Conservation (phyloP, 1,284 basidiomycete genomes). For the Ceratorhiza oryzae-sativae region DNA sequence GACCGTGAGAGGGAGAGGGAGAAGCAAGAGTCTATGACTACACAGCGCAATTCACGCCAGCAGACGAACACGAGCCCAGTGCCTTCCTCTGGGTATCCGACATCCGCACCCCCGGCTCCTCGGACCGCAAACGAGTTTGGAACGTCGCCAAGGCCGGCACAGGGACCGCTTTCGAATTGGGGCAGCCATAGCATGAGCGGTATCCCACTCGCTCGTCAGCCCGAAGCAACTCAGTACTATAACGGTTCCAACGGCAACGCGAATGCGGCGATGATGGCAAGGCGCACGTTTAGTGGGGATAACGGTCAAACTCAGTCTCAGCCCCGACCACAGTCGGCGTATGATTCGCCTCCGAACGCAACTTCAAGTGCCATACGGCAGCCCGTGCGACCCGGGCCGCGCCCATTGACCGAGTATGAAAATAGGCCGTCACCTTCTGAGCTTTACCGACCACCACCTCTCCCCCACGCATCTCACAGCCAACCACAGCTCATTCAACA, state of each 20-base stretch:
- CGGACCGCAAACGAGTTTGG: conserved; percentile 14
- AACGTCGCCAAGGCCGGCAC: conserved; percentile 24
- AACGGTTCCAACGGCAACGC: background rate
- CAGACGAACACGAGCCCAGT: conserved; percentile 17
- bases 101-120: background rate
- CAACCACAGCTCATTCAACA: conserved; percentile 4
- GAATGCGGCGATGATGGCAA: background rate
- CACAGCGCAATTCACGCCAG: conserved; percentile 5
- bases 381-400: background rate
- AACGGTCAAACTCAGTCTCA: background rate
- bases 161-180: conserved; percentile 9
- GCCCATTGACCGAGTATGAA: conserved; percentile 26
- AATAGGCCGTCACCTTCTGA: conserved; percentile 23
- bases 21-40: background rate
- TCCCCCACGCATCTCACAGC: conserved; percentile 14
- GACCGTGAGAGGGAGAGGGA: conserved; percentile 28
- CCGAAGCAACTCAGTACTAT: background rate
- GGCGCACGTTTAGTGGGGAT: conserved; percentile 25
- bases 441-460: conserved; percentile 17
- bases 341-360: background rate
- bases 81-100: background rate
- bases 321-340: conserved; percentile 18
- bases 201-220: background rate
- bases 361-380: background rate
- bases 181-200: conserved; percentile 3